A percentile compares a stretch with the other conserved stretches of the same genome.
These are phyloP conservation scores for Penicillium sp. DNA, from an alignment of 2,329 filamentous ascomycete genomes.

Conservation along the genomic window DNA sequence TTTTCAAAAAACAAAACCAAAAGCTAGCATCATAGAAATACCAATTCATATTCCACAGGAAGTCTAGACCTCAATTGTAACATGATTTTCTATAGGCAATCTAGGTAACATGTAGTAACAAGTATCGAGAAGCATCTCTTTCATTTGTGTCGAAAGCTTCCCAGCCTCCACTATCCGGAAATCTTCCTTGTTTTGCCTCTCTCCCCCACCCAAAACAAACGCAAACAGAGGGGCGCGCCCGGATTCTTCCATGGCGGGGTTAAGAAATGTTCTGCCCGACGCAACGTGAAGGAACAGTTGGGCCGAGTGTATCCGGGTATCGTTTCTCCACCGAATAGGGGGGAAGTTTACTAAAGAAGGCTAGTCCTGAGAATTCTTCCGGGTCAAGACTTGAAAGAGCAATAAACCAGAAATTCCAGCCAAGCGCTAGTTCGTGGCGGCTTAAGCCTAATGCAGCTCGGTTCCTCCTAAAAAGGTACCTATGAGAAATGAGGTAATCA, in stretches of 20 bases:
- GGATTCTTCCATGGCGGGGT: slow-evolving; percentile 19
- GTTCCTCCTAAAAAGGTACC: background rate
- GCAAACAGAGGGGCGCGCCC: slow-evolving; percentile 9
- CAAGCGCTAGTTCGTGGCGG: background rate
- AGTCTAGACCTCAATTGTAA: background rate
- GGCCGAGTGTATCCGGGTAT: slow-evolving; percentile 18
- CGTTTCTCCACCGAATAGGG: slow-evolving; percentile 3
- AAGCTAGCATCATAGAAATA: slow-evolving; percentile 28
- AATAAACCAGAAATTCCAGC: background rate
- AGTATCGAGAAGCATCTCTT: background rate
- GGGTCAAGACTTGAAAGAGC: background rate
- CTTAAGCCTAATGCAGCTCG: background rate
- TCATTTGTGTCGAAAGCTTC: background rate
- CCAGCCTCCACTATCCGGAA: background rate
- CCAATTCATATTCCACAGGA: slow-evolving; percentile 5
- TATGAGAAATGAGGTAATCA: too few relatives aligned
- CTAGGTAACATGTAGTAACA: background rate
- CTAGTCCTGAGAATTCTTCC: background rate
- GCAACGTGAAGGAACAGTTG: background rate
- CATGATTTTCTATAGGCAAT: background rate
- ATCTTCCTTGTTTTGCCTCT: background rate
- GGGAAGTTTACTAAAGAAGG: background rate
- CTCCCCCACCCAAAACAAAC: background rate
- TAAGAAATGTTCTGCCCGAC: slow-evolving; percentile 9
- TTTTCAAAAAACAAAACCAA: slow-evolving; percentile 10